Base-by-base conservation (phyloP, 495 filamentous ascomycete genomes). In the Aspergillus steynii region DNA sequence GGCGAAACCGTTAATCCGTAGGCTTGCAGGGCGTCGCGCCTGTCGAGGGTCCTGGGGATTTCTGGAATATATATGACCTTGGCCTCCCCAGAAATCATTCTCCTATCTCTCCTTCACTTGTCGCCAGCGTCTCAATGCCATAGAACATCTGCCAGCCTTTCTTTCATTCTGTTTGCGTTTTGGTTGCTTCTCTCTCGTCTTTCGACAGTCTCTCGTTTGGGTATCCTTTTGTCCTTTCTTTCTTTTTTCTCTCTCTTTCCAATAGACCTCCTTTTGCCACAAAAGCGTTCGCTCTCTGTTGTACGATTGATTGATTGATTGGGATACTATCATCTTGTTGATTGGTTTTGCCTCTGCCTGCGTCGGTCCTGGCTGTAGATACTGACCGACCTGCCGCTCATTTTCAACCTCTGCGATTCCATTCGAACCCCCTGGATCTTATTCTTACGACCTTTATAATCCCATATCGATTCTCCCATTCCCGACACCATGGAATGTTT, bases 401-500 rank as follows among this genome's bases (percentile, higher is more conserved):
- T 55, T 42, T 46, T 7, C 29, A 42, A 8, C 9, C 56, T 4
- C 56, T 7, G n/a, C 26, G 50, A 47, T 50, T 20, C 37, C 37
- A 8, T 45, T 62, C 37, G 20, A 31, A 53, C 49, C 48, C 15
- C 47, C 34, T 45, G 48, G 14, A 28, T 28, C 15, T 37, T 25
- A 56, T 67, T 63, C 48, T 64, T 60, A 65, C 66, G 57, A 47
- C 49, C 42, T 53, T 49, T 15, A 50, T 53, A 29, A 52, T 50
- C 47, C 6, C 48, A 9, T 32, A 14, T 29, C 42, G 48, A 27
- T 53, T 45, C 57, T 53, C 32, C 53, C 58, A 55, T 15, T 27
- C 14, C 26, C 27, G n/a, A 20, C 48, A 57, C 31, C 55, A 78
- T 77, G 77, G 75, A 74, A 53, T 78, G 78, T 64, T 77, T 79